These are phyloP conservation scores for Microbotryum saponariae DNA, from an alignment of 1,284 basidiomycete species.

Conservation along the genomic window DNA sequence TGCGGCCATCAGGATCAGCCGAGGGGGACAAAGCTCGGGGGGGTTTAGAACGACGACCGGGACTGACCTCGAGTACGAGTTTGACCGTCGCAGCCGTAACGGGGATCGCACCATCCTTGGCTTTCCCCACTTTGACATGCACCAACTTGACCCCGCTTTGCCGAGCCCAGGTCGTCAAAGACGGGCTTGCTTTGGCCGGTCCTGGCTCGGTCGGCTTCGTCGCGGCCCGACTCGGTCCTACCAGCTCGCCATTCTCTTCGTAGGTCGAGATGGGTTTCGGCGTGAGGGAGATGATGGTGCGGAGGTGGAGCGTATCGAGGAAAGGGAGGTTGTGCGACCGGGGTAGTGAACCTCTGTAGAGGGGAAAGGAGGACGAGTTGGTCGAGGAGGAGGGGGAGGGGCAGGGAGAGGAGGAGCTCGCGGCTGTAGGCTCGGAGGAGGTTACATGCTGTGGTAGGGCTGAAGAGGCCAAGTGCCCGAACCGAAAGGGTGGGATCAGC, in stretches of 20 bases:
- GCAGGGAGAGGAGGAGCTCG: too few species aligned
- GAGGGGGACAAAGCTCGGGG: too few species aligned
- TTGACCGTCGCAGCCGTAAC: constrained; percentile 1
- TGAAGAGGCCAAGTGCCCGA: constrained; percentile 2
- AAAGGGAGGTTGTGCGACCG: constrained; percentile 9
- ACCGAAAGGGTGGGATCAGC: constrained; percentile 5
- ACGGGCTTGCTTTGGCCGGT: background rate
- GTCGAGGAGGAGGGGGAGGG: background rate
- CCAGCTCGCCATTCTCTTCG: background rate
- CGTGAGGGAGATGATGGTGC: constrained; percentile 6
- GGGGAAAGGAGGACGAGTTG: background rate
- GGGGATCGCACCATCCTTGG: constrained; percentile 8
- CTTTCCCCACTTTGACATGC: constrained; percentile 5
- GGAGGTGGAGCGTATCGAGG: constrained; percentile 8
- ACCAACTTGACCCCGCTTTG: background rate
- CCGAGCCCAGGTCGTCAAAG: background rate
- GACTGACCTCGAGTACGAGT: constrained; percentile 6
- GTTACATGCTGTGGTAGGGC: background rate
- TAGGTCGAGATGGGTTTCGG: constrained; percentile 8
- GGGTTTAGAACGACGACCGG: too few species aligned
- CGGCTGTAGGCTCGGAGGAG: too few species aligned
- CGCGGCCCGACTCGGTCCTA: background rate
- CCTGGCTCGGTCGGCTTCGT: background rate
- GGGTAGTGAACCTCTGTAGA: constrained; percentile 15
- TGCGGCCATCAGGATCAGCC: background rate